Conservation (phyloP, 306 rosid species). For the Cucumis sativus region Cucumber_9930_V3 NC_026655.2:5724001-5724500, state of each 20-base stretch:
- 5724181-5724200: constrained; percentile 91
- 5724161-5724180: constrained; percentile 69
- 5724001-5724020: not conserved
- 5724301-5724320: constrained; percentile 93
- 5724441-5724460: constrained; percentile 91
- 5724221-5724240: constrained; percentile 79
- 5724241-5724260: constrained; percentile 80
- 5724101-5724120: not conserved
- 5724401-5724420: constrained; percentile 89
- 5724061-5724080: not conserved
- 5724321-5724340: constrained; percentile 96
- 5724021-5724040: not conserved
- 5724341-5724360: constrained; percentile 99
- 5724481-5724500: constrained; percentile 96
- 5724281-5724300: constrained; percentile 79
- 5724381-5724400: constrained; percentile 81
- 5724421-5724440: constrained; percentile 92
- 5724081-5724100: not conserved
- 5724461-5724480: constrained; percentile 86
- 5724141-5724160: constrained; percentile 84
- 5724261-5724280: constrained; percentile 77
- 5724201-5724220: constrained; percentile 73
- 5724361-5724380: constrained; percentile 87
- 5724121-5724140: constrained; percentile 37
- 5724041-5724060: not conserved